phyloP scores from a whole-genome alignment of 2,329 filamentous ascomycete genomes.

The Aspergillus cejpii region DNA sequence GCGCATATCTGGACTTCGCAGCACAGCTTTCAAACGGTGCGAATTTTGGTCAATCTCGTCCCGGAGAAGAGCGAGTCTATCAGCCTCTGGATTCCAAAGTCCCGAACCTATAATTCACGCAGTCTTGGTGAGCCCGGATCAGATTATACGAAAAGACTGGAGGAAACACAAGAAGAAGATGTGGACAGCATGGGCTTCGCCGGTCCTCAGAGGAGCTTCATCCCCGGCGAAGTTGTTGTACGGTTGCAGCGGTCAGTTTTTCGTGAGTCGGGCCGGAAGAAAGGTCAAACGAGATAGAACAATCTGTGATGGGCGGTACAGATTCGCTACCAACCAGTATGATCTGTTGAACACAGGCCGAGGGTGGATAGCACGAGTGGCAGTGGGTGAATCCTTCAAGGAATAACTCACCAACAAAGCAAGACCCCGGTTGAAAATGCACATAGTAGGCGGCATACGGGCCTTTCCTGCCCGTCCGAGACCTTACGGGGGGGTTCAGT shows the following conservation, averaged over 20 bases:
- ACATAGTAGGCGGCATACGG: conserved; percentile 86
- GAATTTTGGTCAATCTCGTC: conserved; percentile 69
- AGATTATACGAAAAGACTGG: neutral
- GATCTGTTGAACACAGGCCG: too few species aligned
- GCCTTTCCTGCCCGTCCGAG: conserved; percentile 77
- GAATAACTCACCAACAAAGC: conserved; percentile 60
- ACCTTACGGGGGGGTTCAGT: conserved; percentile 44
- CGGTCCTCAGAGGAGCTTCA: neutral
- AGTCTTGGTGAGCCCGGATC: conserved; percentile 6
- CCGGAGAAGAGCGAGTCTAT: conserved; percentile 60
- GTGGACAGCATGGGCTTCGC: neutral
- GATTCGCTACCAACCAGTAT: neutral
- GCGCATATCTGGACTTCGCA: conserved; percentile 57
- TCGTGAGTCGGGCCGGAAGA: neutral
- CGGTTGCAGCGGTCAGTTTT: neutral
- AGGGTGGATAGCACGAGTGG: neutral
- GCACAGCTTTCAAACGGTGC: conserved; percentile 59
- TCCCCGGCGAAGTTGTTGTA: neutral
- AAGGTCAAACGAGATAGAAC: neutral
- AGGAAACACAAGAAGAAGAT: neutral
- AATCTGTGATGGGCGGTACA: neutral
- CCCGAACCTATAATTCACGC: conserved; percentile 57
- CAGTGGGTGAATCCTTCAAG: conserved; percentile 1
- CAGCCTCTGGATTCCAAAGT: conserved; percentile 69
- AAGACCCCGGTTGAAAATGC: conserved; percentile 65